These are phyloP conservation scores for Lentinula lateritia DNA, from an alignment of 768 basidiomycete genomes.

Conservation along the genomic window DNA sequence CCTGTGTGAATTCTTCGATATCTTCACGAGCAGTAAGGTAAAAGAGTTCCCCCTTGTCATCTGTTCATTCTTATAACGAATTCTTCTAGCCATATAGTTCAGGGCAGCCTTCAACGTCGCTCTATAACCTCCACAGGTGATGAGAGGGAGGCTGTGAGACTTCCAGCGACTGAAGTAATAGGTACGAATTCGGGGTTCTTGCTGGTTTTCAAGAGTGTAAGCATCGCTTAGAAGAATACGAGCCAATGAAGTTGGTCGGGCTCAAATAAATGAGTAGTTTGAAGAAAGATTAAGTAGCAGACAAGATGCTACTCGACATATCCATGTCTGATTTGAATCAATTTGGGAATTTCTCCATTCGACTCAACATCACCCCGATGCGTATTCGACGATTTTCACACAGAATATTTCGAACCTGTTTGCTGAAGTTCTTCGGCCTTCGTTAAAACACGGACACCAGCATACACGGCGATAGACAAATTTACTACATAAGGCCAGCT, in stretches of 20 bases:
- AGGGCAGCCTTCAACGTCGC: neutral
- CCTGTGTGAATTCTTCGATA: neutral
- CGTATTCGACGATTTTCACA: neutral
- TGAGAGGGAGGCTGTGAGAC: neutral
- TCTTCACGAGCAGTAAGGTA: neutral
- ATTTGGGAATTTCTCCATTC: neutral
- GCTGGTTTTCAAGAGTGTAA: neutral
- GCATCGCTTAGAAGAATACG: neutral
- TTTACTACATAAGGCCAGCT: constrained; percentile 4
- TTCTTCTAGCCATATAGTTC: neutral
- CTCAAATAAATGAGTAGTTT: no score
- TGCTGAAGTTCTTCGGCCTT: neutral
- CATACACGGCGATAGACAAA: constrained; percentile 5
- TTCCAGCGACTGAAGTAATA: neutral
- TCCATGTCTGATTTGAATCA: neutral
- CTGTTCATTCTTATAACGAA: neutral
- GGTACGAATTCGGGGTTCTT: neutral
- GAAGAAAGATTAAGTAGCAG: no score
- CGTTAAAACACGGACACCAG: neutral
- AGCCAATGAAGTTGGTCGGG: no score
- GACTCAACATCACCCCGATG: neutral
- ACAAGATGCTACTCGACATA: neutral
- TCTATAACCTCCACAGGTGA: neutral
- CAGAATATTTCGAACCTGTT: neutral
- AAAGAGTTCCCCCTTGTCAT: neutral